Evolutionary conservation across 2,329 filamentous ascomycete species (phyloP), one percentile per base, ranked within the genome.

Genomic region (Aspergillus cejpii): DNA sequence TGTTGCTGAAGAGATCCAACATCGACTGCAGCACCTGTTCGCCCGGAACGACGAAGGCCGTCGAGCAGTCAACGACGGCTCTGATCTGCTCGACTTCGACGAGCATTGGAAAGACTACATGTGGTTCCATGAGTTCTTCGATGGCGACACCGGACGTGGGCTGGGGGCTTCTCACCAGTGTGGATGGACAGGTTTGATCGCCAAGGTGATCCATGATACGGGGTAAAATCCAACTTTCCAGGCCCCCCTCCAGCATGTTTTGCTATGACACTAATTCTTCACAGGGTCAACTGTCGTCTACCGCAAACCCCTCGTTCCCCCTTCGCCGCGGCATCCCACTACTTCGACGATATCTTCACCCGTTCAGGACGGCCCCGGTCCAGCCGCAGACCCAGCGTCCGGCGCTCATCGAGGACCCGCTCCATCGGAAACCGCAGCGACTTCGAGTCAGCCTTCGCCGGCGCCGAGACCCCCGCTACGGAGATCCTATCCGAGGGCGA

Each of bases 71-170:
- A 94, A 97, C 59, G 83, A 79, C 44, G 84, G 87, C 14, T 88
- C 85, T 55, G 84, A 96, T 57, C 78, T 84, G 54, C 81, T 96
- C 24, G 89, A 97, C 69, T 95, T 86, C 60, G 89, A 97, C 61
- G 83, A 87, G 19, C 75, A 95, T 67, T 97, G 91, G 91, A 91
- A 85, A 66, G 90, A 94, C 59, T 81, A 90, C 60, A 74, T 97
- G 58, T 96, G 88, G 87, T 97, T 94, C 76, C 85, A 94, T 63
- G 91, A 97, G 66, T 97, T 94, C 75, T 97, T 97, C 63, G 91
- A 97, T 62, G 91, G 89, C 29, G 90, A 97, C 64, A 83, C 76
- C 40, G 91, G 91, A 11, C 84, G 89, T 54, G 91, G 92, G 12
- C 77, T 97, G 1, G 91, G 91, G 45, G 88, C 91, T 28, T 91